These are phyloP conservation scores for Claviceps monticola DNA, from an alignment of 2,329 filamentous ascomycete species.

Conservation along the genomic window DNA sequence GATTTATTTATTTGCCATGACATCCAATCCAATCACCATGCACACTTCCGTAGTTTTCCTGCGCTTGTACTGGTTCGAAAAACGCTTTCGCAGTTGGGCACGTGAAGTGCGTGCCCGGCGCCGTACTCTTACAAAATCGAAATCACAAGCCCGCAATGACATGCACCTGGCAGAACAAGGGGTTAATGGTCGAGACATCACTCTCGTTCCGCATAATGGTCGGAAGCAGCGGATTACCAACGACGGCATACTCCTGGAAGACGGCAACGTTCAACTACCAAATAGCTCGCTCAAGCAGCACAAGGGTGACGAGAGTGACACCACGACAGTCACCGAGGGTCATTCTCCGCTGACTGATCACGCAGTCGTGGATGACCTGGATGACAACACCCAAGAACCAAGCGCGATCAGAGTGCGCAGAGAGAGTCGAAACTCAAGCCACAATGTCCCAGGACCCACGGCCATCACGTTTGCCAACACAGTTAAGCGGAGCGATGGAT, in stretches of 20 bases:
- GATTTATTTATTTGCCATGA: slow-evolving; percentile 56
- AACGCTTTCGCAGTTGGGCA: slow-evolving; percentile 77
- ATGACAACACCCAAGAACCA: background rate
- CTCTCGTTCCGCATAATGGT: slow-evolving; percentile 46
- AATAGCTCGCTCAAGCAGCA: slow-evolving; percentile 8
- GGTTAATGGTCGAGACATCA: slow-evolving; percentile 52
- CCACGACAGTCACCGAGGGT: slow-evolving; percentile 17
- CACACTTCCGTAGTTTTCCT: slow-evolving; percentile 81
- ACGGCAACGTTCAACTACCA: slow-evolving; percentile 19
- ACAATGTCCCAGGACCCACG: slow-evolving; percentile 10
- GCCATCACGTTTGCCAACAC: slow-evolving; percentile 56
- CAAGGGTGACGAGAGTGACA: slow-evolving; percentile 25
- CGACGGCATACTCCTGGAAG: slow-evolving; percentile 39
- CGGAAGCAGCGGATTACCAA: slow-evolving; percentile 45
- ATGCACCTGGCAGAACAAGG: slow-evolving; percentile 41
- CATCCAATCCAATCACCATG: slow-evolving; percentile 73
- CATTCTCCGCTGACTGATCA: slow-evolving; percentile 1
- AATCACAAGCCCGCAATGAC: slow-evolving; percentile 34
- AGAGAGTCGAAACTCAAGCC: slow-evolving; percentile 1
- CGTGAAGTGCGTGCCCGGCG: slow-evolving; percentile 56
- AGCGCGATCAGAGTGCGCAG: background rate
- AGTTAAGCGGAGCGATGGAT: slow-evolving; percentile 44
- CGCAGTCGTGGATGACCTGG: slow-evolving; percentile 2
- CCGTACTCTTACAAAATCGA: slow-evolving; percentile 47
- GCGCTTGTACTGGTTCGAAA: slow-evolving; percentile 95